Evolutionary conservation across 2,329 filamentous ascomycete species (phyloP).

Genomic region (Elsinoe fawcettii): DNA sequence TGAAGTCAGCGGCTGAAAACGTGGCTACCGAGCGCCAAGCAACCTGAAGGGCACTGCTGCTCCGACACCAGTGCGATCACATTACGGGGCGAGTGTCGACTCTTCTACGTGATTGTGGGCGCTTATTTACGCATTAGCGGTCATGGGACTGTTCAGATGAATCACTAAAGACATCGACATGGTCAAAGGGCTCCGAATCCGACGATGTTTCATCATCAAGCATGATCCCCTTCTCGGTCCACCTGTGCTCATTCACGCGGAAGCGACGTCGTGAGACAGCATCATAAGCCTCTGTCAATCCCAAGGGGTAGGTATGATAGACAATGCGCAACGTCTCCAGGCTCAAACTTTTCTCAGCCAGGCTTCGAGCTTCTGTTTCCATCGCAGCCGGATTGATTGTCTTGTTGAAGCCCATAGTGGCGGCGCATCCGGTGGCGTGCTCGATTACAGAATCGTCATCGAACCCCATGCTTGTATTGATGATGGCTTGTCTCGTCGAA

Average conservation of each 20-base stretch:
- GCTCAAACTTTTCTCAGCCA: not conserved
- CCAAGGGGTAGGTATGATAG: slow-evolving; percentile 1
- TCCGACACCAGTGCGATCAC: too few species aligned
- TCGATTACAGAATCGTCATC: not conserved
- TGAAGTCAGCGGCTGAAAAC: too few species aligned
- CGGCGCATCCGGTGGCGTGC: not conserved
- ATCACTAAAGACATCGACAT: slow-evolving; percentile 2
- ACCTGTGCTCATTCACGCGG: not conserved
- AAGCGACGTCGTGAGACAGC: not conserved
- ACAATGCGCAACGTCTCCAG: not conserved
- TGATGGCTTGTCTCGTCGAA: not conserved
- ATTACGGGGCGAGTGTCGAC: too few species aligned
- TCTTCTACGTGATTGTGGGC: too few species aligned
- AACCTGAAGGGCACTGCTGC: too few species aligned
- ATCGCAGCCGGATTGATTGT: not conserved
- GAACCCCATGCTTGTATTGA: slow-evolving; percentile 2
- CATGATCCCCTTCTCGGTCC: not conserved
- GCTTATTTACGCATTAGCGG: too few species aligned
- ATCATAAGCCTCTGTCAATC: not conserved
- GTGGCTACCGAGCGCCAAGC: too few species aligned
- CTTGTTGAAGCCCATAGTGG: not conserved
- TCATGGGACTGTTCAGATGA: not conserved
- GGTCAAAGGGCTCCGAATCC: not conserved
- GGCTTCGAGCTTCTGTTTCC: not conserved
- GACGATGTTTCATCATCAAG: not conserved